phyloP scores from a whole-genome alignment of 306 rosid species.

The Canavalia gladiata region DNA sequence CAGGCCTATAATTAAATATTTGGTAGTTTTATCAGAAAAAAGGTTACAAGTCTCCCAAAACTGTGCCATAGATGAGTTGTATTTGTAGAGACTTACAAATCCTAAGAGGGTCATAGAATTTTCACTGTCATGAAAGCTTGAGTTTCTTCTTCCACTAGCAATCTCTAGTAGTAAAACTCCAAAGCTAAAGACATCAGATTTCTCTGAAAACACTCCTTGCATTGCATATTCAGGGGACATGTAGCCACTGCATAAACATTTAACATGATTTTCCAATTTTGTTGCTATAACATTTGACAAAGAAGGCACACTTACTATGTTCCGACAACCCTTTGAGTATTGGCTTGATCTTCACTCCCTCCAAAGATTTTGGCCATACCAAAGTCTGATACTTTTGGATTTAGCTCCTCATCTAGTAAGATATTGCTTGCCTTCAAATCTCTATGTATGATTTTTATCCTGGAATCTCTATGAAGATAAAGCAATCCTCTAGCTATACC shows the following conservation, averaged over 20 bases:
- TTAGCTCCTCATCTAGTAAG: slow-evolving; percentile 23
- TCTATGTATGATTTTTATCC: slow-evolving; percentile 23
- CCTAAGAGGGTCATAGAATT: slow-evolving; percentile 23
- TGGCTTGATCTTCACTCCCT: not conserved
- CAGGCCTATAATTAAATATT: slow-evolving; percentile 37
- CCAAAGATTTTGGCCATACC: slow-evolving; percentile 33
- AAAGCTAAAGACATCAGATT: slow-evolving; percentile 34
- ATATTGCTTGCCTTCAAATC: slow-evolving; percentile 40
- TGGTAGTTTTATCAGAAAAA: not conserved
- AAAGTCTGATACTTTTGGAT: slow-evolving; percentile 42
- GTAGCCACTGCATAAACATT: slow-evolving; percentile 13
- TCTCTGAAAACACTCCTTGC: slow-evolving; percentile 34
- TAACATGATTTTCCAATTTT: not conserved
- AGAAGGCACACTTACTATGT: slow-evolving; percentile 8
- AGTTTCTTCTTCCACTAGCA: slow-evolving; percentile 37
- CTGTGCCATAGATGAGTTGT: not conserved
- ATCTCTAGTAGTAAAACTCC: slow-evolving; percentile 41
- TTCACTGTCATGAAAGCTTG: slow-evolving; percentile 29
- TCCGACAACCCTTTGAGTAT: slow-evolving; percentile 25
- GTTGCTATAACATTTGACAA: not conserved
- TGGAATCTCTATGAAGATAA: slow-evolving; percentile 38
- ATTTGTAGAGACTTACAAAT: not conserved
- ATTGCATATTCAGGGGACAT: slow-evolving; percentile 40
- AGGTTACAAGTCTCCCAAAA: no score
- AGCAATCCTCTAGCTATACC: slow-evolving; percentile 29